A percentile compares a stretch with the other conserved stretches of the same genome.
These are phyloP conservation scores for Rubia tinctorum DNA, from an alignment of 305 asterid species.

Conservation along the genomic window DNA sequence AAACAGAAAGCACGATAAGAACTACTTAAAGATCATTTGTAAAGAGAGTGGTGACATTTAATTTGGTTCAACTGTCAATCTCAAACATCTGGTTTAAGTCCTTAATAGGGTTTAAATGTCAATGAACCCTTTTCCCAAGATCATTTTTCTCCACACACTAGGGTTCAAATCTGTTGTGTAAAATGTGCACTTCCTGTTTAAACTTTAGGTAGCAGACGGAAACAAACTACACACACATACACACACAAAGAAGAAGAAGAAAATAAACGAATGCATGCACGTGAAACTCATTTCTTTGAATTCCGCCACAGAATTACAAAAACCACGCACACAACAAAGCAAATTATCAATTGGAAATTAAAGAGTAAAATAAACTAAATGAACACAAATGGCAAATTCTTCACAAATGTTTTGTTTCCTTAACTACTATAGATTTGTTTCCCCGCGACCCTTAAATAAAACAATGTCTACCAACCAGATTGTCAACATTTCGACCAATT, in stretches of 20 bases:
- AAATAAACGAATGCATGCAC: background rate
- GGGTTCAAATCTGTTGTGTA: background rate
- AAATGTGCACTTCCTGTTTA: too few species aligned
- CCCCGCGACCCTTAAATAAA: too few species aligned
- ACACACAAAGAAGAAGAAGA: too few species aligned
- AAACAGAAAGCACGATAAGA: background rate
- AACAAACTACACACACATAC: too few species aligned
- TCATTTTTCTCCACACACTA: background rate
- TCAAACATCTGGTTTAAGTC: background rate
- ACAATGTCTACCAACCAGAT: background rate
- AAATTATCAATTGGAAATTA: background rate
- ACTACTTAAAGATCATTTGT: background rate
- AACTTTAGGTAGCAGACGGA: background rate
- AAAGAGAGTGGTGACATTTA: background rate
- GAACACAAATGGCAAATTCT: too few species aligned
- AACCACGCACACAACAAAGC: background rate
- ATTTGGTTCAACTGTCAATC: background rate
- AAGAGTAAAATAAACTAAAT: background rate
- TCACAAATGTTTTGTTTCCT: background rate
- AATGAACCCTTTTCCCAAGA: background rate
- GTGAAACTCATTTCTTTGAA: background rate
- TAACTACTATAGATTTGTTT: background rate
- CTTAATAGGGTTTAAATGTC: background rate
- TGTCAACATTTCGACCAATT: background rate
- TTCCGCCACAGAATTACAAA: background rate